Evolutionary conservation across 805 yeast genomes (phyloP).

Genomic region (Scheffersomyces lignosus): DNA sequence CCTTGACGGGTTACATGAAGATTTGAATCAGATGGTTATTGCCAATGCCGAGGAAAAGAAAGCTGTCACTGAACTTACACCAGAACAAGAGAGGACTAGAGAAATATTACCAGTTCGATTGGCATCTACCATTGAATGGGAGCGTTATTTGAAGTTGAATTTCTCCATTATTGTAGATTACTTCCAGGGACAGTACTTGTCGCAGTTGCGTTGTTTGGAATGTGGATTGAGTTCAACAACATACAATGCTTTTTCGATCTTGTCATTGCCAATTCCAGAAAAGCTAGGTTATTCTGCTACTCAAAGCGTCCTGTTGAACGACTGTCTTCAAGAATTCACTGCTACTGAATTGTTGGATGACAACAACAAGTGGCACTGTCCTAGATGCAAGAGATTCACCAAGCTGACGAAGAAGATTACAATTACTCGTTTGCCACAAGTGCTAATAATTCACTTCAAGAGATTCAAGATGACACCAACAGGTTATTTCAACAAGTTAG

Average conservation of each 20-base stretch:
- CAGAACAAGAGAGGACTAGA: conserved; percentile 67
- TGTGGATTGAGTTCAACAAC: conserved; percentile 83
- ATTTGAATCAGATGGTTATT: conserved; percentile 63
- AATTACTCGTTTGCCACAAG: conserved; percentile 76
- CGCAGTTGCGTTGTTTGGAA: conserved; percentile 69
- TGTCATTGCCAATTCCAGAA: conserved; percentile 78
- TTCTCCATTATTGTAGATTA: conserved; percentile 77
- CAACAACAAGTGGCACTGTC: conserved; percentile 84
- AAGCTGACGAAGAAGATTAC: conserved; percentile 66
- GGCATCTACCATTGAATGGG: conserved; percentile 93
- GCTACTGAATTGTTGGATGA: conserved; percentile 72
- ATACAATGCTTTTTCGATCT: conserved; percentile 75
- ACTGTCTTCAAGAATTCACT: conserved; percentile 77
- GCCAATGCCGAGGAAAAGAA: conserved; percentile 30
- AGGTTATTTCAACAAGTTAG: conserved; percentile 54
- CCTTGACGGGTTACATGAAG: conserved; percentile 80
- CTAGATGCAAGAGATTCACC: conserved; percentile 64
- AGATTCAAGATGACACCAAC: conserved; percentile 59
- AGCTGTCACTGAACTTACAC: conserved; percentile 46
- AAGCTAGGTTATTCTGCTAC: conserved; percentile 24
- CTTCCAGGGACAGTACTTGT: conserved; percentile 86
- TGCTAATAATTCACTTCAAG: conserved; percentile 81
- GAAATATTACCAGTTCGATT: conserved; percentile 73
- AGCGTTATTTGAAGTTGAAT: conserved; percentile 74
- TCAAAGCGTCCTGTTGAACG: conserved; percentile 41